Conservation (phyloP, 176 grass and related monocot species). For the Musa beccarii region DNA sequence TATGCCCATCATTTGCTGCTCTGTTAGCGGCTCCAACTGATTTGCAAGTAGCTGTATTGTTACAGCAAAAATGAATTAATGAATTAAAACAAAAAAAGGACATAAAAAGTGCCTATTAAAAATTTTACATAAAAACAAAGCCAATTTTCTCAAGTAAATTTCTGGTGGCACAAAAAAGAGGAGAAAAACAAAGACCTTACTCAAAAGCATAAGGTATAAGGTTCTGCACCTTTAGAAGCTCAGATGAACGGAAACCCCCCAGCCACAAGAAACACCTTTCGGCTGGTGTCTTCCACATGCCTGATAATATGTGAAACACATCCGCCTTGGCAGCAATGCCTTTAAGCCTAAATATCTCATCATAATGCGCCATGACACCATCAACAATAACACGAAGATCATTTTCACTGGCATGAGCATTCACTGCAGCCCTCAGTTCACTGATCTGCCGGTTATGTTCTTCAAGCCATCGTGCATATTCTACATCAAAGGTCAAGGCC, state of each 20-base stretch:
- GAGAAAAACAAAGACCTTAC: neutral
- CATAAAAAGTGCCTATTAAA: too few species aligned
- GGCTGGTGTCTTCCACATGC: constrained; percentile 18
- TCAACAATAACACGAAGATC: constrained; percentile 17
- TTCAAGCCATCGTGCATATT: constrained; percentile 15
- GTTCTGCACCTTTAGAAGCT: constrained; percentile 13
- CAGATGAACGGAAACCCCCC: constrained; percentile 12
- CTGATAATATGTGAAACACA: constrained; percentile 14
- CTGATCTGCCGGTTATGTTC: constrained; percentile 9
- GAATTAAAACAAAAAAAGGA: neutral
- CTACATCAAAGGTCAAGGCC: constrained; percentile 11
- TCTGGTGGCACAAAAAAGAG: neutral
- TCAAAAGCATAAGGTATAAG: neutral
- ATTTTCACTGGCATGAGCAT: constrained; percentile 18
- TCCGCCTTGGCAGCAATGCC: constrained; percentile 13
- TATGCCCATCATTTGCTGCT: constrained; percentile 39
- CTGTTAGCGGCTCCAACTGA: constrained; percentile 47
- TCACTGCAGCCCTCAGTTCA: constrained; percentile 11
- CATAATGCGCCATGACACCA: constrained; percentile 4
- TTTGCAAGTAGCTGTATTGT: constrained; percentile 33
- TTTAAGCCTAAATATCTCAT: constrained; percentile 13
- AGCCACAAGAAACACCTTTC: constrained; percentile 16
- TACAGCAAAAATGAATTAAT: neutral
- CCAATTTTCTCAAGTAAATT: neutral
- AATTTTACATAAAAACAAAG: neutral